Conservation (phyloP, 2,329 filamentous ascomycete genomes). For the Colletotrichum phormii region DNA sequence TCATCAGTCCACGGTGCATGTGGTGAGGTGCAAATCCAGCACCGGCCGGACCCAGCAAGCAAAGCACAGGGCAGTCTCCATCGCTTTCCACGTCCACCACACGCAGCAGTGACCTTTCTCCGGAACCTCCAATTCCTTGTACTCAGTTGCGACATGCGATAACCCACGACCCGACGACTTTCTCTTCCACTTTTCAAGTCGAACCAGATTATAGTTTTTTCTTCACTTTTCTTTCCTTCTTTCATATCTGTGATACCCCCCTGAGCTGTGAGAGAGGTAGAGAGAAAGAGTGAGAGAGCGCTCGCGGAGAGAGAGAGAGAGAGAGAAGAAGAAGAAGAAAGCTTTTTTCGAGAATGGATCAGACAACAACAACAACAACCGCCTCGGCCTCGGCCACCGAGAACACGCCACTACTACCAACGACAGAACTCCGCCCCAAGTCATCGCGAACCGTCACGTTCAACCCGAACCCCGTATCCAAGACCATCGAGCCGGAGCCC, state of each 20-base stretch:
- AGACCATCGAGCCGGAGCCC: slow-evolving; percentile 67
- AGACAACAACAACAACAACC: slow-evolving; percentile 27
- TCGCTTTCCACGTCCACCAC: slow-evolving; percentile 24
- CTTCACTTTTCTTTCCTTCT: not conserved
- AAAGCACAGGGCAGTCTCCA: not conserved
- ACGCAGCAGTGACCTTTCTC: slow-evolving; percentile 31
- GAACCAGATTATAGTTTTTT: not conserved
- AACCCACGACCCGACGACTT: not conserved
- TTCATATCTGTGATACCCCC: slow-evolving; percentile 26
- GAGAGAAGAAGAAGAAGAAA: not conserved
- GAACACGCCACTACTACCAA: slow-evolving; percentile 50
- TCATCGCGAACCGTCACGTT: slow-evolving; percentile 78
- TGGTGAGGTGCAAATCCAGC: slow-evolving; percentile 32
- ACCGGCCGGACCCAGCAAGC: slow-evolving; percentile 25
- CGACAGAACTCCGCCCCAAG: slow-evolving; percentile 52
- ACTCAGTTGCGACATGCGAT: slow-evolving; percentile 30
- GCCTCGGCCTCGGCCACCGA: slow-evolving; percentile 42
- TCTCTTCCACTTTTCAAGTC: not conserved
- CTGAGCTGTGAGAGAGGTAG: not conserved
- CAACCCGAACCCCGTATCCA: slow-evolving; percentile 75
- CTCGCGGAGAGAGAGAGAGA: too few relatives aligned
- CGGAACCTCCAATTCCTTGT: slow-evolving; percentile 3
- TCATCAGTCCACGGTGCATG: slow-evolving; percentile 23
- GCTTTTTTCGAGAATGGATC: slow-evolving; percentile 35
- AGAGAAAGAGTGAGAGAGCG: too few relatives aligned